phyloP scores from a whole-genome alignment of 1,284 basidiomycete genomes.

The Chalciporus sp. region DNA sequence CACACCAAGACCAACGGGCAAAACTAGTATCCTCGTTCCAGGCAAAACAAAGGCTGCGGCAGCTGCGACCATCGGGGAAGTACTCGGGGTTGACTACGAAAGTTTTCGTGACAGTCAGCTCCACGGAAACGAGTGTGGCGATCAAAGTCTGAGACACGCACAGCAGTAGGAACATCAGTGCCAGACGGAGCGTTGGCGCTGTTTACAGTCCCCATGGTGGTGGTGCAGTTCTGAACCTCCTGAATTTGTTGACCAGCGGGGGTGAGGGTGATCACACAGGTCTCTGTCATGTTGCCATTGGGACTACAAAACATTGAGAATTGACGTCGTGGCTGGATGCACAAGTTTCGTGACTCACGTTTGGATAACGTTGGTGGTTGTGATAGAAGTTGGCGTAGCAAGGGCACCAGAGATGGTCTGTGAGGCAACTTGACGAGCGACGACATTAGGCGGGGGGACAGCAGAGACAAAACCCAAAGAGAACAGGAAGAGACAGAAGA shows the following conservation, averaged over 20 bases:
- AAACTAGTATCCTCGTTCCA: constrained; percentile 69
- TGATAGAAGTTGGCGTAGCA: constrained; percentile 31
- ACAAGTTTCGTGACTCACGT: constrained; percentile 23
- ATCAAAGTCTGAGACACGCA: constrained; percentile 8
- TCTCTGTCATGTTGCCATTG: constrained; percentile 59
- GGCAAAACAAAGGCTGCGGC: constrained; percentile 61
- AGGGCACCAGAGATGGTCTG: constrained; percentile 22
- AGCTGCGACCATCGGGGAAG: constrained; percentile 39
- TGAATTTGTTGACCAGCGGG: constrained; percentile 58
- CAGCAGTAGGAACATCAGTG: constrained; percentile 18
- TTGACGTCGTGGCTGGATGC: too few species aligned
- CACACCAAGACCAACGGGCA: constrained; percentile 79
- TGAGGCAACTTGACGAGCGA: constrained; percentile 27
- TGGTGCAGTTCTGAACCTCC: constrained; percentile 60
- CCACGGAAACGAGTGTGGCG: constrained; percentile 8
- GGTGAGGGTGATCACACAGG: constrained; percentile 64
- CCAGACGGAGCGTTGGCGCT: not conserved
- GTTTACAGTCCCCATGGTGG: constrained; percentile 32
- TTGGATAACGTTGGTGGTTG: constrained; percentile 28
- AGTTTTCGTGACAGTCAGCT: not conserved
- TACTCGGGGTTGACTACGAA: constrained; percentile 30
- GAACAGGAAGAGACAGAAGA: constrained; percentile 21
- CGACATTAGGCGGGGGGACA: constrained; percentile 19
- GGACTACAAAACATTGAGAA: constrained; percentile 22
- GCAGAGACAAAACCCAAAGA: constrained; percentile 25